Evolutionary conservation across 2,329 filamentous ascomycete species (phyloP).

Genomic region (Fusarium sp.): DNA sequence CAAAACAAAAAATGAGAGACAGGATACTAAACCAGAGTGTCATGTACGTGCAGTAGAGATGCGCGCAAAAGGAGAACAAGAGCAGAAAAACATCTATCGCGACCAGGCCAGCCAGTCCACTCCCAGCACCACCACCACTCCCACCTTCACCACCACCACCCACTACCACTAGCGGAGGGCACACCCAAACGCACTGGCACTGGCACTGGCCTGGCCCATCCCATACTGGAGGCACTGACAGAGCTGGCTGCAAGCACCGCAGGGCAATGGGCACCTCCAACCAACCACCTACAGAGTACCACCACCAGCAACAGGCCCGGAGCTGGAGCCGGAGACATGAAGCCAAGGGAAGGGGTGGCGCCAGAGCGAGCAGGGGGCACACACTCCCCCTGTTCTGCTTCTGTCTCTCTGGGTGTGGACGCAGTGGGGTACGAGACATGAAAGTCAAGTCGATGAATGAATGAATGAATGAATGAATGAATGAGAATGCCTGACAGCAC

Average conservation of each 20-base stretch:
- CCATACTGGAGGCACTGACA: slow-evolving; percentile 14
- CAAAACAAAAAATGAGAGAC: not conserved
- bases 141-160: not conserved
- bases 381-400: not conserved
- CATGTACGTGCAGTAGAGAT: not conserved
- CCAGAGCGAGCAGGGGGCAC: slow-evolving; percentile 24
- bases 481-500: slow-evolving; percentile 12
- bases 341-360: slow-evolving; percentile 34
- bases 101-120: slow-evolving; percentile 8
- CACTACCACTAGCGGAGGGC: slow-evolving; percentile 14
- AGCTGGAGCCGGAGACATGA: slow-evolving; percentile 40
- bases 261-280: not conserved
- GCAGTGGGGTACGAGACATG: slow-evolving; percentile 25
- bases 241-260: slow-evolving; percentile 12
- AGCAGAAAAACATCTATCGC: not conserved
- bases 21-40: not conserved
- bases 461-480: not conserved
- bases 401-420: slow-evolving; percentile 14
- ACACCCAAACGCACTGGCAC: slow-evolving; percentile 27
- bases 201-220: not conserved
- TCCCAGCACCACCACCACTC: slow-evolving; percentile 5
- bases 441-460: not conserved
- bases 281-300: slow-evolving; percentile 2
- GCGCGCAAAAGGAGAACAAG: not conserved
- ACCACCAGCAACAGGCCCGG: slow-evolving; percentile 35